A percentile compares a stretch with the other conserved stretches of the same genome.
Evolutionary conservation across 2,329 filamentous ascomycete genomes (phyloP).

Genomic region (Ophiostoma triangulosporum): DNA sequence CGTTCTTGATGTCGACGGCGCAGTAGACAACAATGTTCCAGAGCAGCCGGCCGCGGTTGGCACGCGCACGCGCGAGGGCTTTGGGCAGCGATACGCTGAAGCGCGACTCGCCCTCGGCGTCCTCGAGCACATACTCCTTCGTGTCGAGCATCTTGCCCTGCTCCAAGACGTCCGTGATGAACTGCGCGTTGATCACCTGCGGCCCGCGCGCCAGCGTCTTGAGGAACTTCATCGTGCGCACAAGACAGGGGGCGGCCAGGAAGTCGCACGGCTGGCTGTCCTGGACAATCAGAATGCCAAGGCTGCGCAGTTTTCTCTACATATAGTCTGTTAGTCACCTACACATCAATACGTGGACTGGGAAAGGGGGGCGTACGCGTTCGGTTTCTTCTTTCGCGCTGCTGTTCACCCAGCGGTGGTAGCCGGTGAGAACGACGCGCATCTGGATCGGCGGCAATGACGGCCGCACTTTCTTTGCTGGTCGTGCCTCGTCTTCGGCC

Average conservation of each 20-base stretch:
- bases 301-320: slow-evolving; percentile 56
- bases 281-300: slow-evolving; percentile 70
- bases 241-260: slow-evolving; percentile 71
- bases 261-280: slow-evolving; percentile 69
- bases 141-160: slow-evolving; percentile 50
- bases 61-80: slow-evolving; percentile 55
- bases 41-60: slow-evolving; percentile 65
- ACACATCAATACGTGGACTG: not conserved
- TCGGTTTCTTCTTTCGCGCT: slow-evolving; percentile 64
- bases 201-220: slow-evolving; percentile 73
- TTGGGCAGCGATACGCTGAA: slow-evolving; percentile 56
- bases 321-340: not conserved
- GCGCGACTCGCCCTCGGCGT: slow-evolving; percentile 58
- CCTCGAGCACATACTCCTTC: slow-evolving; percentile 53
- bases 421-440: slow-evolving; percentile 71
- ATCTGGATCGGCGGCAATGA: slow-evolving; percentile 53
- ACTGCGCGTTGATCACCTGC: slow-evolving; percentile 60
- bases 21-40: slow-evolving; percentile 71
- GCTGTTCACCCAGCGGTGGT: slow-evolving; percentile 66
- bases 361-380: slow-evolving; percentile 24
- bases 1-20: slow-evolving; percentile 64
- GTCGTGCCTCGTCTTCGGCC: slow-evolving; percentile 35
- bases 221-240: slow-evolving; percentile 89
- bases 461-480: slow-evolving; percentile 49
- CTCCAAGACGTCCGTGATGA: slow-evolving; percentile 65